A percentile compares a stretch with the other conserved stretches of the same genome.
Evolutionary conservation across 345 rosid genomes (phyloP).

Genomic region (Noccaea bulbosa): DNA sequence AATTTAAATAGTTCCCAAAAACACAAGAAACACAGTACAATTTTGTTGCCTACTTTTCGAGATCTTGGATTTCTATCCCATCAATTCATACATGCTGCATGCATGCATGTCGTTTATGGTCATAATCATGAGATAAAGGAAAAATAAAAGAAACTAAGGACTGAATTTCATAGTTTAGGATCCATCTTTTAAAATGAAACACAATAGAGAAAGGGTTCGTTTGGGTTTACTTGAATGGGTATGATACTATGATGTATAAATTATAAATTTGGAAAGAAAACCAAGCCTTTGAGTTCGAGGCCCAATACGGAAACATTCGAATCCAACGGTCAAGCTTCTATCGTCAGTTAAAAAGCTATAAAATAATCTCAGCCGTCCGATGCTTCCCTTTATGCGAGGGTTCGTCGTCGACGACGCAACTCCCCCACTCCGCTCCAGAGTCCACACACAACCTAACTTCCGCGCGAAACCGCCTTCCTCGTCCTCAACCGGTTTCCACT

Average conservation of each 20-base stretch:
- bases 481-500: neutral
- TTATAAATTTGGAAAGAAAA: neutral
- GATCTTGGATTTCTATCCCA: no score
- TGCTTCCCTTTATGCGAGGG: slow-evolving; percentile 22
- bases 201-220: no score
- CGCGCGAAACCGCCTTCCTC: neutral
- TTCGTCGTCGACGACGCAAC: slow-evolving; percentile 28
- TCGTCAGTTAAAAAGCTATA: neutral
- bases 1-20: no score
- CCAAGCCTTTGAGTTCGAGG: slow-evolving; percentile 26
- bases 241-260: no score
- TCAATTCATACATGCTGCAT: no score
- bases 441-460: slow-evolving; percentile 19
- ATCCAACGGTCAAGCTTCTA: slow-evolving; percentile 33
- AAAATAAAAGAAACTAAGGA: no score
- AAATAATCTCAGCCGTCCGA: slow-evolving; percentile 31
- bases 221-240: neutral
- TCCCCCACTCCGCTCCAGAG: slow-evolving; percentile 23
- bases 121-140: no score
- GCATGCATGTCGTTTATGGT: no score
- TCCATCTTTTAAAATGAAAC: no score
- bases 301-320: slow-evolving; percentile 6
- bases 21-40: no score
- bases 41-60: no score
- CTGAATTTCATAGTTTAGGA: no score